Conservation (phyloP, 108 stramenopile species). For the Fragilariopsis cylindrus region DNA sequence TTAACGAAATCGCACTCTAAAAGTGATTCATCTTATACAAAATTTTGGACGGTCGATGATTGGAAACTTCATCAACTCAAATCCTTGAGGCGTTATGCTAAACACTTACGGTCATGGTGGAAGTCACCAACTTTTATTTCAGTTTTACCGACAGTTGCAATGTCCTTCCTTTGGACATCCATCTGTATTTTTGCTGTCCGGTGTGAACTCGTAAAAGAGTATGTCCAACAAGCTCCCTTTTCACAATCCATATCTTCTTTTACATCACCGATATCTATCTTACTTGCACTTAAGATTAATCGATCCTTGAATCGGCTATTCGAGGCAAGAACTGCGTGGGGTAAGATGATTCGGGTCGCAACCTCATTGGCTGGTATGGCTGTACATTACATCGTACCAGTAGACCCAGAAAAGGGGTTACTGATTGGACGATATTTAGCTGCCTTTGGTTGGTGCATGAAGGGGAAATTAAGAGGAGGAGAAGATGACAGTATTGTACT, state of each 20-base stretch:
- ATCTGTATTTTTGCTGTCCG: constrained; percentile 15
- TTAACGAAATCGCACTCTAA: constrained; percentile 13
- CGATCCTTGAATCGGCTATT: constrained; percentile 34
- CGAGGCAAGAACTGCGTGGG: constrained; percentile 33
- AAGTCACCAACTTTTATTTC: constrained; percentile 26
- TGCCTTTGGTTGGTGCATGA: constrained; percentile 39
- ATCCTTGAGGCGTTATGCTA: constrained; percentile 23
- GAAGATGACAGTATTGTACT: constrained; percentile 34
- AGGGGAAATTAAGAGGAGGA: constrained; percentile 27
- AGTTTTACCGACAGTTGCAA: constrained; percentile 31
- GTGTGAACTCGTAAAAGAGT: background rate
- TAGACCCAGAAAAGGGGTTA: constrained; percentile 19
- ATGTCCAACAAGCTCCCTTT: constrained; percentile 15
- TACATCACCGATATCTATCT: constrained; percentile 33
- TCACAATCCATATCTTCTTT: constrained; percentile 26
- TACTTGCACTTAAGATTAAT: constrained; percentile 46
- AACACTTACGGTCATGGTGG: constrained; percentile 31
- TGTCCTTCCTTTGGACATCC: constrained; percentile 22
- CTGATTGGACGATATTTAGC: constrained; percentile 37
- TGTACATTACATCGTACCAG: constrained; percentile 28
- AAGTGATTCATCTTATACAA: constrained; percentile 36
- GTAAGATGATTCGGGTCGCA: constrained; percentile 12
- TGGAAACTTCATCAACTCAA: constrained; percentile 29
- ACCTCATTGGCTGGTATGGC: constrained; percentile 22
- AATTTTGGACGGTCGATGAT: constrained; percentile 38